Conservation (phyloP, 768 basidiomycete genomes). For the Boletales sp. region DNA sequence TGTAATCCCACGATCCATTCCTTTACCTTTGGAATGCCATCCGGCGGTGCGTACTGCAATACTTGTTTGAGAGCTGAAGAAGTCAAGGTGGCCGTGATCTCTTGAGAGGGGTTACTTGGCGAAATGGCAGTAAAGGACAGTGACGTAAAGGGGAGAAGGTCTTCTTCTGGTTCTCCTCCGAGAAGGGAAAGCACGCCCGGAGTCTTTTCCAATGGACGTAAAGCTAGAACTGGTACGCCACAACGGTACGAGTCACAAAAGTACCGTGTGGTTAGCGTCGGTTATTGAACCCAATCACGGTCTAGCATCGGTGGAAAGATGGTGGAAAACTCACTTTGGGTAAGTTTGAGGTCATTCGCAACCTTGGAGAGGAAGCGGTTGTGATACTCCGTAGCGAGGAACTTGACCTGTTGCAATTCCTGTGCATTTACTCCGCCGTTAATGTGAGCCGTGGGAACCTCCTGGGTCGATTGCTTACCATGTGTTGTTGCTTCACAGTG, state of each 20-base stretch:
- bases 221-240: conserved; percentile 41
- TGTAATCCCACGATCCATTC: conserved; percentile 69
- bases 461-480: background rate
- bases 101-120: conserved; percentile 39
- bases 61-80: conserved; percentile 54
- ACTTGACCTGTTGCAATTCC: background rate
- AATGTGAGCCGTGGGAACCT: background rate
- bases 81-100: conserved; percentile 45
- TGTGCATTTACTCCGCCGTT: conserved; percentile 1
- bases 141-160: conserved; percentile 79
- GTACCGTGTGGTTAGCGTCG: background rate
- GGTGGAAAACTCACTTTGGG: conserved; percentile 43
- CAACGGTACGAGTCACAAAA: background rate
- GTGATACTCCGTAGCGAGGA: conserved; percentile 51
- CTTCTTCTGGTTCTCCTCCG: conserved; percentile 81
- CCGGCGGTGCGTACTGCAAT: conserved; percentile 69
- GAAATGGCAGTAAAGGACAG: conserved; percentile 58
- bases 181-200: conserved; percentile 73
- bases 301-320: background rate
- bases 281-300: conserved; percentile 1
- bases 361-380: conserved; percentile 48
- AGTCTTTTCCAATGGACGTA: conserved; percentile 67
- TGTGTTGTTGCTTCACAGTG: background rate
- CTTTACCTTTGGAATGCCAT: conserved; percentile 52
- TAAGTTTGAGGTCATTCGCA: conserved; percentile 55